Conservation (phyloP, 2,329 filamentous ascomycete genomes). For the Phaeosphaeriaceae sp. region DNA sequence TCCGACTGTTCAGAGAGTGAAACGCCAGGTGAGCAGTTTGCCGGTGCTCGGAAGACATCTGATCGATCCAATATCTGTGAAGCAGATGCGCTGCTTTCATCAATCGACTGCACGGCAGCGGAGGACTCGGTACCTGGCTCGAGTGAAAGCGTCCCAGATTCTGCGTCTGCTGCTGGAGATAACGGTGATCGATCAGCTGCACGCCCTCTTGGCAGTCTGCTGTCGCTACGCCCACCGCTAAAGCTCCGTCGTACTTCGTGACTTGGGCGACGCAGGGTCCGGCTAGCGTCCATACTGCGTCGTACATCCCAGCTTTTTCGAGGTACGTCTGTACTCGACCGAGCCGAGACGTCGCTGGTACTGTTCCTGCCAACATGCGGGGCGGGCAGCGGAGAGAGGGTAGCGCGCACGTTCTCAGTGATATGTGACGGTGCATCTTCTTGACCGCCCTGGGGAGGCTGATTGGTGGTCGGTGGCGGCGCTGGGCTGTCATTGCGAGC, state of each 20-base stretch:
- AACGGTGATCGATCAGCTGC: slow-evolving; percentile 58
- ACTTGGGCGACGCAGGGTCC: slow-evolving; percentile 60
- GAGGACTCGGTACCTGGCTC: slow-evolving; percentile 80
- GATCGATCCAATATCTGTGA: slow-evolving; percentile 90
- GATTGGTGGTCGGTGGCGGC: background rate
- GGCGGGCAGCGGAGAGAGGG: slow-evolving; percentile 52
- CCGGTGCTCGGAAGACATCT: slow-evolving; percentile 85
- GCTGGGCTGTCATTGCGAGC: slow-evolving; percentile 10
- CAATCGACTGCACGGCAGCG: slow-evolving; percentile 66
- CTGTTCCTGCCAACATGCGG: slow-evolving; percentile 43
- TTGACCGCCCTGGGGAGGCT: slow-evolving; percentile 24
- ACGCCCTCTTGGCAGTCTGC: slow-evolving; percentile 61
- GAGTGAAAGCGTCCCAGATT: slow-evolving; percentile 77
- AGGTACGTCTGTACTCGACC: slow-evolving; percentile 49
- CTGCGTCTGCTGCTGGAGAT: slow-evolving; percentile 66
- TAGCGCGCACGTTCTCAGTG: slow-evolving; percentile 53
- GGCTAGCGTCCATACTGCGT: slow-evolving; percentile 51
- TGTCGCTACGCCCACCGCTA: slow-evolving; percentile 65
- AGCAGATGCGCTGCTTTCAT: slow-evolving; percentile 79
- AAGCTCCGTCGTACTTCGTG: slow-evolving; percentile 64
- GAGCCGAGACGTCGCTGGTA: slow-evolving; percentile 52
- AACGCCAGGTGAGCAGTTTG: slow-evolving; percentile 55
- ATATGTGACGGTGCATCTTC: slow-evolving; percentile 35
- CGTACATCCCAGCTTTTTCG: slow-evolving; percentile 51
- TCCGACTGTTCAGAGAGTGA: slow-evolving; percentile 33